Evolutionary conservation across 257 asterid genomes (phyloP).

Genomic region (Linderniella brevidens): DNA sequence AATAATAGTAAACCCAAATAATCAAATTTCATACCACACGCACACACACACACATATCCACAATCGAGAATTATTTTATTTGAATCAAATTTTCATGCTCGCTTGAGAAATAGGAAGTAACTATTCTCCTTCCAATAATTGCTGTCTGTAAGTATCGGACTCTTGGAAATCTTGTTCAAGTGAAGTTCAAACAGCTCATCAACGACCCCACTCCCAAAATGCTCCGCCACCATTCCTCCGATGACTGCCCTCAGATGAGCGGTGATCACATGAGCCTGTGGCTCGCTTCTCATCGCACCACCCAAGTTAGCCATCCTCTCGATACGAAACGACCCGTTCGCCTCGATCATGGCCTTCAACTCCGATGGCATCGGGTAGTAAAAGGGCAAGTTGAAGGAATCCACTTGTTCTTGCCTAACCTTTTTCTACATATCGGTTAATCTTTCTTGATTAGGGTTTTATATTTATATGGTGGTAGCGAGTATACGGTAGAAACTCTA

Average conservation of each 20-base stretch:
- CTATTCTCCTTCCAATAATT: constrained; percentile 21
- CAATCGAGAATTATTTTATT: too few species aligned
- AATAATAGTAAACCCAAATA: too few species aligned
- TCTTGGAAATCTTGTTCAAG: constrained; percentile 15
- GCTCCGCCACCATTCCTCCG: constrained; percentile 26
- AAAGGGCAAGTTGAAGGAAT: constrained; percentile 41
- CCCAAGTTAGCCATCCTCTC: constrained; percentile 19
- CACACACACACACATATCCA: too few species aligned
- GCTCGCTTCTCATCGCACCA: constrained; percentile 13
- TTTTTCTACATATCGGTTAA: constrained; percentile 23
- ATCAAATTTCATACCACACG: too few species aligned
- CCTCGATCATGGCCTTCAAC: constrained; percentile 26
- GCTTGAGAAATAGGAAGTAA: constrained; percentile 34
- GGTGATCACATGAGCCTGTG: constrained; percentile 10
- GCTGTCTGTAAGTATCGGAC: constrained; percentile 18
- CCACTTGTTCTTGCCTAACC: constrained; percentile 23
- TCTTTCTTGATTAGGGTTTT: background rate
- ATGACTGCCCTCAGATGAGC: constrained; percentile 28
- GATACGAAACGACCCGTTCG: constrained; percentile 25
- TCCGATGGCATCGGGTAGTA: constrained; percentile 34
- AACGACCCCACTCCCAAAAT: constrained; percentile 27
- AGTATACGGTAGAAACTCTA: too few species aligned
- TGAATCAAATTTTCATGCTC: constrained; percentile 6
- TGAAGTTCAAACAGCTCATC: constrained; percentile 29
- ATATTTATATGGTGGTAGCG: background rate